phyloP scores from a whole-genome alignment of 805 yeast species.

The Blastobotrys attinorum region DNA sequence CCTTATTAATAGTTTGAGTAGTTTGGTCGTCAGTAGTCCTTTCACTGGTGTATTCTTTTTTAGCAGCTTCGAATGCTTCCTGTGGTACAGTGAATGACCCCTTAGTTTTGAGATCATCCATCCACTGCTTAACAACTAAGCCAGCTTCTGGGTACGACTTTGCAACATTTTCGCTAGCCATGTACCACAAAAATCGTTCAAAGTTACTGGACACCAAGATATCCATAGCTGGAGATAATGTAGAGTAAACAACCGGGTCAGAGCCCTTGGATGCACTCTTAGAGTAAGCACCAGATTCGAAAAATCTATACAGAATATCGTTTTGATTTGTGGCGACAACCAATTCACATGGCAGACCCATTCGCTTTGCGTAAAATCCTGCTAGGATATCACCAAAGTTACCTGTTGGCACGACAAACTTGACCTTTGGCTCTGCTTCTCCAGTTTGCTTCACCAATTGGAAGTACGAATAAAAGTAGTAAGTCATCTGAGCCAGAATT shows the following conservation, averaged over 20 bases:
- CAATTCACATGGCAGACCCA: conserved; percentile 88
- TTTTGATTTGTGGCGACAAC: conserved; percentile 95
- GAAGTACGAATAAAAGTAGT: conserved; percentile 90
- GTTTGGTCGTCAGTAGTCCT: conserved; percentile 76
- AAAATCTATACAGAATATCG: conserved; percentile 88
- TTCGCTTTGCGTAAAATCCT: conserved; percentile 86
- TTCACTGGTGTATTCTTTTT: conserved; percentile 63
- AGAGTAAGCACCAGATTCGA: conserved; percentile 78
- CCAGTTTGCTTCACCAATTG: conserved; percentile 36
- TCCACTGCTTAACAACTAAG: conserved; percentile 60
- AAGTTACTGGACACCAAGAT: conserved; percentile 91
- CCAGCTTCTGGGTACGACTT: conserved; percentile 64
- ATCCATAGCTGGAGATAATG: conserved; percentile 98
- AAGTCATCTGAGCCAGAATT: conserved; percentile 94
- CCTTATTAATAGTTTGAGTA: conserved; percentile 62
- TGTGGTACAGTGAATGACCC: conserved; percentile 72
- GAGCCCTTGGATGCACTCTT: conserved; percentile 41
- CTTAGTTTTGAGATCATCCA: conserved; percentile 62
- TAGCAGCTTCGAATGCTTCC: conserved; percentile 58
- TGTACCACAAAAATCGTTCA: conserved; percentile 93
- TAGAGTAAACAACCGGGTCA: conserved; percentile 65
- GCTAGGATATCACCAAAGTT: conserved; percentile 98
- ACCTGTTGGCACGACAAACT: conserved; percentile 94
- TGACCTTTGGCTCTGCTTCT: conserved; percentile 32
- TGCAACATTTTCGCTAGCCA: conserved; percentile 66